Evolutionary conservation across 257 asterid species (phyloP).

Genomic region (Echites panduratus): DNA sequence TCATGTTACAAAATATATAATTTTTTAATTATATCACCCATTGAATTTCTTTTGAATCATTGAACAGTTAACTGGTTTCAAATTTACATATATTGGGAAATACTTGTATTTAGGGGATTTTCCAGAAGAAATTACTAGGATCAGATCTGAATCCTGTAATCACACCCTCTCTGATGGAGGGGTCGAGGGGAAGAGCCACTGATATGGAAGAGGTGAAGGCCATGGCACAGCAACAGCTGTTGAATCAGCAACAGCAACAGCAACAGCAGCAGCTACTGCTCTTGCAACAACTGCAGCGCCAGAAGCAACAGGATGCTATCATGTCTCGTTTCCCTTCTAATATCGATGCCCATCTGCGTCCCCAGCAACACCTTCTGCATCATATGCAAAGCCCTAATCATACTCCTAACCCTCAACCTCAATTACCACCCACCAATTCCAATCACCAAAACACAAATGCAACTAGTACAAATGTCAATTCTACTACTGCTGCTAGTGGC

Average conservation of each 20-base stretch:
- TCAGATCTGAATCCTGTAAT: too few relatives aligned
- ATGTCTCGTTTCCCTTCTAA: constrained; percentile 93
- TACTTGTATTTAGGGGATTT: not conserved
- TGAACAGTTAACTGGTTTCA: not conserved
- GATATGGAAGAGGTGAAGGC: constrained; percentile 16
- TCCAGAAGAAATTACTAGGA: not conserved
- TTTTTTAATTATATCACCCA: too few relatives aligned
- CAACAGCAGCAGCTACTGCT: constrained; percentile 28
- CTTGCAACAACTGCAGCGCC: constrained; percentile 30
- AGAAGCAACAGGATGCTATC: constrained; percentile 68
- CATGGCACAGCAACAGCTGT: constrained; percentile 15
- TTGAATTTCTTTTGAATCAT: too few relatives aligned
- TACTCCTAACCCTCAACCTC: constrained; percentile 27
- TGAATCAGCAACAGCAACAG: constrained; percentile 18
- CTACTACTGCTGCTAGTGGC: constrained; percentile 12
- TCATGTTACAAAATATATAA: too few relatives aligned
- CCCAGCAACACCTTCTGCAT: constrained; percentile 54
- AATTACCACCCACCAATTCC: constrained; percentile 15
- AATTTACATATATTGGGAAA: not conserved
- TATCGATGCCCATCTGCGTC: constrained; percentile 93
- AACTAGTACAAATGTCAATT: not conserved
- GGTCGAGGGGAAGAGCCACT: not conserved
- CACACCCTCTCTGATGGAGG: not conserved
- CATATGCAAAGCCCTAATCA: constrained; percentile 31
- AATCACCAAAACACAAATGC: constrained; percentile 21